Evolutionary conservation across 1,284 basidiomycete genomes (phyloP).

Genomic region (Tylopilus microsporus): DNA sequence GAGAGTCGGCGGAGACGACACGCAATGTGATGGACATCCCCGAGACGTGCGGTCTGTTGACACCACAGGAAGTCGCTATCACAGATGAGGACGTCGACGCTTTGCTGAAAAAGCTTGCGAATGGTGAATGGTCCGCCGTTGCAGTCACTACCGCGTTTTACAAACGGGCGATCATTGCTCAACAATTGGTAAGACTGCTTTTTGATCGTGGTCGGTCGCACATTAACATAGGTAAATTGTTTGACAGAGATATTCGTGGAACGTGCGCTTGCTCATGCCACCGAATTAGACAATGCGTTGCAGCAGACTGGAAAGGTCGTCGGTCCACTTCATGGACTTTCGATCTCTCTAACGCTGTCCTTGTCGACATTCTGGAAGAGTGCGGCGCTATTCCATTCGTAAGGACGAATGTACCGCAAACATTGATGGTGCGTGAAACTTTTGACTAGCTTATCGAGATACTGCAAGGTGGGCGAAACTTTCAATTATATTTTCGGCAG

Average conservation of each 20-base stretch:
- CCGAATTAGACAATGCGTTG: constrained; percentile 48
- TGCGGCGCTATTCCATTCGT: constrained; percentile 67
- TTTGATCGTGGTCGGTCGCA: not conserved
- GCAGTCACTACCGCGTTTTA: constrained; percentile 54
- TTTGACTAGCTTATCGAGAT: not conserved
- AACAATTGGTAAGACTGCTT: constrained; percentile 51
- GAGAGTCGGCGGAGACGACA: constrained; percentile 22
- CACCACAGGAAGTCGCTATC: constrained; percentile 44
- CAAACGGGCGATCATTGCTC: constrained; percentile 56
- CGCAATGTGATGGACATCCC: constrained; percentile 44
- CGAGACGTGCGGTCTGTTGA: constrained; percentile 43
- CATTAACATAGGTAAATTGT: constrained; percentile 44
- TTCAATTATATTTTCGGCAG: constrained; percentile 47
- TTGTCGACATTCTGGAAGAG: too few species aligned
- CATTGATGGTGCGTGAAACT: constrained; percentile 45
- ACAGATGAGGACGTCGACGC: constrained; percentile 42
- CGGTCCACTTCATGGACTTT: constrained; percentile 60
- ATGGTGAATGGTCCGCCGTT: constrained; percentile 39
- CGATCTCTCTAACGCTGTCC: constrained; percentile 54
- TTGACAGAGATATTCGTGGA: constrained; percentile 54
- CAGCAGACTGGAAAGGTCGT: constrained; percentile 42
- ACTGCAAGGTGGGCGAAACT: constrained; percentile 57
- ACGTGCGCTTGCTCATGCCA: constrained; percentile 48
- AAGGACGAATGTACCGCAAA: constrained; percentile 68
- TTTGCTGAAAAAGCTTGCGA: constrained; percentile 39